phyloP scores from a whole-genome alignment of 2,329 filamentous ascomycete species.

The Plenodomus tracheiphilus region DNA sequence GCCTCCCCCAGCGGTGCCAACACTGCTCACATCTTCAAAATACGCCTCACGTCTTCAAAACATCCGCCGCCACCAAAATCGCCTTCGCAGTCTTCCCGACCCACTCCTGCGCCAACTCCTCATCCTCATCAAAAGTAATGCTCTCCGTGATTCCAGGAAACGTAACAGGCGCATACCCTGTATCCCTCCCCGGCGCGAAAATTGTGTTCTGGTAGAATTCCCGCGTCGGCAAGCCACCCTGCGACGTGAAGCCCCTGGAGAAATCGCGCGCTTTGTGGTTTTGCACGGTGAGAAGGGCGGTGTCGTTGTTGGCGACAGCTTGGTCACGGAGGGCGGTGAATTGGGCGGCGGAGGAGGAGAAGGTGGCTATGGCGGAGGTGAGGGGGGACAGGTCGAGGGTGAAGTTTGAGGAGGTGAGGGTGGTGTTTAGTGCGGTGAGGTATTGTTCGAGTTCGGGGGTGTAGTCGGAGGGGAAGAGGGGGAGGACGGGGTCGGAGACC shows the following conservation, averaged over 20 bases:
- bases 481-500: slow-evolving; percentile 43
- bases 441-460: slow-evolving; percentile 44
- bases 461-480: slow-evolving; percentile 46
- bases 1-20: no score
- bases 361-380: slow-evolving; percentile 42
- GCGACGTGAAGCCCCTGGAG: slow-evolving; percentile 50
- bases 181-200: slow-evolving; percentile 52
- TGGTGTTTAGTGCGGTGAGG: slow-evolving; percentile 36
- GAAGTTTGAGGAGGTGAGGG: slow-evolving; percentile 31
- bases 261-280: slow-evolving; percentile 54
- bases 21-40: no score
- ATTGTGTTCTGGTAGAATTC: slow-evolving; percentile 53
- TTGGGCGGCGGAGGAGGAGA: slow-evolving; percentile 33
- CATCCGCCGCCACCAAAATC: slow-evolving; percentile 37
- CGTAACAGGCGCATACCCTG: slow-evolving; percentile 45
- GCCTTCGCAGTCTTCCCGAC: slow-evolving; percentile 40
- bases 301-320: slow-evolving; percentile 33
- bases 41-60: slow-evolving; percentile 42
- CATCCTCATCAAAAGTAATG: slow-evolving; percentile 38
- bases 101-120: slow-evolving; percentile 37
- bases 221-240: slow-evolving; percentile 51
- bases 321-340: slow-evolving; percentile 34
- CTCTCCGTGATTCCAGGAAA: slow-evolving; percentile 45
- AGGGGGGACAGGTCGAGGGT: slow-evolving; percentile 39
- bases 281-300: slow-evolving; percentile 37